Base-by-base conservation (phyloP, 2,329 filamentous ascomycete genomes). In the Chaetomiaceae sp. region DNA sequence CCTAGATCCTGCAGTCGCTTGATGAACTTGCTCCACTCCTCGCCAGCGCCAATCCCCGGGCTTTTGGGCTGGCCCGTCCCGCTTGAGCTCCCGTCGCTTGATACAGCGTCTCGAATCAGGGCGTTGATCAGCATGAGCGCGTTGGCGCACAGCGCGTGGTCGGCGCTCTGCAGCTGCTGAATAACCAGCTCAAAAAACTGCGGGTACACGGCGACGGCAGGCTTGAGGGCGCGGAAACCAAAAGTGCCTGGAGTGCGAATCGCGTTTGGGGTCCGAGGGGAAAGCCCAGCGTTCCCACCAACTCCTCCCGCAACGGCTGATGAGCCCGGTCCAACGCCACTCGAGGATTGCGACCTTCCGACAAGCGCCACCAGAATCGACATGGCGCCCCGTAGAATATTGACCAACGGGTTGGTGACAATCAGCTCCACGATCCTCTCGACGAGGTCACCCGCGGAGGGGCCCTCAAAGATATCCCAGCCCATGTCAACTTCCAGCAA, bases 401-500 rank as follows among this genome's bases (percentile, higher is more conserved):
- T 99, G 71, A 99, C 94, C 56, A 99, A 80, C 21, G 92, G 94
- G 68, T 97, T 94, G 29, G 85, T 92, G 63, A 97, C 92, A 58
- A 97, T 90, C 47, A 99, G 79, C 69, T 96, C 87, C 62, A 97
- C 91, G 56, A 96, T 84, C 75, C 82, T 75, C 70, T 86, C 82
- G 37, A 86, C 82, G 46, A 92, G 75, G 63, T 89, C 86, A 54
- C 82, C 78, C 14, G 81, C 74, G 5, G 75, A 74, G 16, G 78
- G 71, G 1, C 78, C 76, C 64, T 88, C 84, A 64, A 91, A 88
- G 56, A 87, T 83, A 59, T 97, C 91, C 94, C 94, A 99, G 54
- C 94, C 94, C 81, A 96, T 96, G 72, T 97, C 94, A 34, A 97
- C 87, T 72, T 99, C 94, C 57, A 99, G 77, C 55, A 99, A 73